Evolutionary conservation across 2,329 filamentous ascomycete genomes (phyloP).

Genomic region (Ambrosiella cleistominuta): DNA sequence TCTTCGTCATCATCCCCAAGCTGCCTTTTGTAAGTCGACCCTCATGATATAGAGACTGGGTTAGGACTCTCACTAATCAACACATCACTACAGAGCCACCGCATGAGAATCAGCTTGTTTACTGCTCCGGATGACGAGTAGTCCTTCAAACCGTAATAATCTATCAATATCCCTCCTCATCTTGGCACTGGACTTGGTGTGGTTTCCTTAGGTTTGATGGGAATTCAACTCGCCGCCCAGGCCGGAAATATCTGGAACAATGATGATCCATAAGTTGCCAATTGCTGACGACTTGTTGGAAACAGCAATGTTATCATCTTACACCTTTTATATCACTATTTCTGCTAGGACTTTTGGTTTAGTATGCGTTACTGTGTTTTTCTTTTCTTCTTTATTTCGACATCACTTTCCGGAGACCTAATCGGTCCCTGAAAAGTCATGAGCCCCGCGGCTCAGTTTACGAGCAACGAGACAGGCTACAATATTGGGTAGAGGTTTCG

Average conservation of each 20-base stretch:
- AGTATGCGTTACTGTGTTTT: neutral
- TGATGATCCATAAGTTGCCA: no score
- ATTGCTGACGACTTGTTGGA: no score
- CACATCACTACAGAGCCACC: slow-evolving; percentile 41
- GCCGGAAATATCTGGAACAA: no score
- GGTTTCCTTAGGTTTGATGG: no score
- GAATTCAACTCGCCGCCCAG: no score
- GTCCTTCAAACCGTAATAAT: neutral
- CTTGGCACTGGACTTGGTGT: neutral
- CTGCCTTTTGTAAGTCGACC: slow-evolving; percentile 63
- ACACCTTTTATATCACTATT: neutral
- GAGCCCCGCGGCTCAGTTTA: no score
- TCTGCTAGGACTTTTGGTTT: neutral
- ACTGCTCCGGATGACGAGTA: slow-evolving; percentile 39
- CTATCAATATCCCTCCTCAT: neutral
- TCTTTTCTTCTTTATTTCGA: neutral
- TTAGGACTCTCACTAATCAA: neutral
- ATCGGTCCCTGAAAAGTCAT: neutral
- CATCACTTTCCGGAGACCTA: neutral
- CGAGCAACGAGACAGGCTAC: neutral
- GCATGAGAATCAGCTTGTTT: slow-evolving; percentile 60
- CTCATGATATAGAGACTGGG: neutral
- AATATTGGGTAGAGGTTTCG: neutral
- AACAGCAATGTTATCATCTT: neutral
- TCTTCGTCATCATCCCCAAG: slow-evolving; percentile 91